Evolutionary conservation across 2,329 filamentous ascomycete species (phyloP).

Genomic region (Exophiala sideris): DNA sequence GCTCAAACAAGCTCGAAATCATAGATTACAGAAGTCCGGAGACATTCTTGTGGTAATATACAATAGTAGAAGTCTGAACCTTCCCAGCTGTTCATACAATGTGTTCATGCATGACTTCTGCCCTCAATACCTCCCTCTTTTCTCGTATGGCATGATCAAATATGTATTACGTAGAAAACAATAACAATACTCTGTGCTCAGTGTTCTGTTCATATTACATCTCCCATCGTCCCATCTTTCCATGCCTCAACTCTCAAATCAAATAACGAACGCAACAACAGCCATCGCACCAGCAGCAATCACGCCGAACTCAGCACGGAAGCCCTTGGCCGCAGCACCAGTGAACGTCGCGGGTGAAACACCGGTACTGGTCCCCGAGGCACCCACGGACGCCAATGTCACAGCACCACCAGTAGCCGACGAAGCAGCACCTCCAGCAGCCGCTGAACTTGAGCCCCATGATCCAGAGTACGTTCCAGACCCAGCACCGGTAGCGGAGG

Average conservation of each 20-base stretch:
- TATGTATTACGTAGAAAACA: too few species aligned
- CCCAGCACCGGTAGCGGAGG: background rate
- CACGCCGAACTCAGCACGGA: constrained; percentile 3
- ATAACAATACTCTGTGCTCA: too few species aligned
- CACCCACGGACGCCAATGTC: background rate
- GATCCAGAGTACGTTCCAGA: constrained; percentile 3
- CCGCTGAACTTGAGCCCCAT: background rate
- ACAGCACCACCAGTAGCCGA: background rate
- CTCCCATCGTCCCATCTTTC: too few species aligned
- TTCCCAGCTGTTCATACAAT: too few species aligned
- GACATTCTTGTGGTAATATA: too few species aligned
- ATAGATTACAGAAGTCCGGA: too few species aligned
- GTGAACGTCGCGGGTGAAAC: constrained; percentile 37
- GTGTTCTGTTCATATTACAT: too few species aligned
- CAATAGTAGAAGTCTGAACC: too few species aligned
- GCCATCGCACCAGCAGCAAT: constrained; percentile 16
- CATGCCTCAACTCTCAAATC: background rate
- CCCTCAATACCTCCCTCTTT: too few species aligned
- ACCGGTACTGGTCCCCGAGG: constrained; percentile 3
- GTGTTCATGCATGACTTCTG: too few species aligned
- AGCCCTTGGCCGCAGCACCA: constrained; percentile 33
- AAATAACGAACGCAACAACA: constrained; percentile 23
- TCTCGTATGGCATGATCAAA: too few species aligned
- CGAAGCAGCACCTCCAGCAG: background rate
- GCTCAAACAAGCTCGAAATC: too few species aligned